Conservation (phyloP, 257 asterid species). For the Apocynum venetum region DNA sequence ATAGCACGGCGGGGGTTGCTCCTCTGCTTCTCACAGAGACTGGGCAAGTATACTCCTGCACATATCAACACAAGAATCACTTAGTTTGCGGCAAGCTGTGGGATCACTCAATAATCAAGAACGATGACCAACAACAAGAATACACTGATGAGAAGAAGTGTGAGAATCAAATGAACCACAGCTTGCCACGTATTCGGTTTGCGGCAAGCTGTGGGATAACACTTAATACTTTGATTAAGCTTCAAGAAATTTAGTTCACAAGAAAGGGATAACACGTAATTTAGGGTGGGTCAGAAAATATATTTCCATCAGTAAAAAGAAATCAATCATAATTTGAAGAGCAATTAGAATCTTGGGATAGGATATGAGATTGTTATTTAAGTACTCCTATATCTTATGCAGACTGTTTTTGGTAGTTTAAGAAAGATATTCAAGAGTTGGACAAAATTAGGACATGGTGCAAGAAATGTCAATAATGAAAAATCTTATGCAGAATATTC, state of each 20-base stretch:
- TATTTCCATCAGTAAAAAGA: neutral
- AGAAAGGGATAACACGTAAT: neutral
- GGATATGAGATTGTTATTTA: no score
- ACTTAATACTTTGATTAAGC: conserved; percentile 4
- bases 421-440: neutral
- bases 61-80: neutral
- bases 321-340: no score
- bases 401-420: no score
- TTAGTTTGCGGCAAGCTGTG: no score
- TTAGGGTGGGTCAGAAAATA: neutral
- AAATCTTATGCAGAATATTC: neutral
- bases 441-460: neutral
- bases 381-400: no score
- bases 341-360: no score
- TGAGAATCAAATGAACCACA: no score
- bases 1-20: conserved; percentile 56
- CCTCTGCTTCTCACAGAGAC: conserved; percentile 53
- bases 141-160: no score
- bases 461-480: neutral
- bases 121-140: no score
- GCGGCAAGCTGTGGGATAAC: no score
- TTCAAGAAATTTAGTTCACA: neutral
- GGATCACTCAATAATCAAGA: no score
- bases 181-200: no score
- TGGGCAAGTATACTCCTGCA: conserved; percentile 64